phyloP scores from a whole-genome alignment of 176 grass and related monocot species.

The Juncus effusus region DNA sequence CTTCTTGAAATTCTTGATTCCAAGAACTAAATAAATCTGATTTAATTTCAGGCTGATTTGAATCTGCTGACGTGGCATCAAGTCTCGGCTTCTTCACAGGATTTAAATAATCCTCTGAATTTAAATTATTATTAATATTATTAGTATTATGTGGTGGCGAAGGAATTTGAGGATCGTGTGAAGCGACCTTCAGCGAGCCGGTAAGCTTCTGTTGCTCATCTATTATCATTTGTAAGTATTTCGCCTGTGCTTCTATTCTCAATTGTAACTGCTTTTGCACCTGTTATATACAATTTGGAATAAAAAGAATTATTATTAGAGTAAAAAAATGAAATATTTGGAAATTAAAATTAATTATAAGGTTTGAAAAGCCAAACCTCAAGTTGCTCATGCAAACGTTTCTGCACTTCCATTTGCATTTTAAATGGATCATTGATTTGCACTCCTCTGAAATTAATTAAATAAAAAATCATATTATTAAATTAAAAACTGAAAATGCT shows the following conservation, averaged over 20 bases:
- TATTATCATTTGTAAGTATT: slow-evolving; percentile 93
- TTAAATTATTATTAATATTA: slow-evolving; percentile 21
- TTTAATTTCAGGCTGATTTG: slow-evolving; percentile 43
- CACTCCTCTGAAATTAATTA: slow-evolving; percentile 50
- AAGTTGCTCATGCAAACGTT: slow-evolving; percentile 88
- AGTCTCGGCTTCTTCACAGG: slow-evolving; percentile 56
- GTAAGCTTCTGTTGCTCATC: slow-evolving; percentile 84
- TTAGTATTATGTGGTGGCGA: slow-evolving; percentile 21
- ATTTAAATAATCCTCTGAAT: slow-evolving; percentile 51
- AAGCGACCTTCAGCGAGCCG: slow-evolving; percentile 39
- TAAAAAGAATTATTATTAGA: neutral
- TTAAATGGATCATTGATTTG: slow-evolving; percentile 80
- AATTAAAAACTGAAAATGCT: slow-evolving; percentile 2
- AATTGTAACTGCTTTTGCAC: slow-evolving; percentile 95
- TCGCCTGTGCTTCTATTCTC: slow-evolving; percentile 91
- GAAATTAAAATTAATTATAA: neutral
- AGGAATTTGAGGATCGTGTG: slow-evolving; percentile 47
- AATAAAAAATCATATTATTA: slow-evolving; percentile 26
- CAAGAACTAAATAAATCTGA: slow-evolving; percentile 58
- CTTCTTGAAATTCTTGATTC: slow-evolving; percentile 52
- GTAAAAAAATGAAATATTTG: neutral
- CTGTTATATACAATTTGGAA: slow-evolving; percentile 33
- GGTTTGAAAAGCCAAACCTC: slow-evolving; percentile 50
- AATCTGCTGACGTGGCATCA: slow-evolving; percentile 34
- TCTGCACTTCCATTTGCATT: slow-evolving; percentile 99